Evolutionary conservation across 179 eudicot genomes (phyloP).

Genomic region (Silene noctiflora): DNA sequence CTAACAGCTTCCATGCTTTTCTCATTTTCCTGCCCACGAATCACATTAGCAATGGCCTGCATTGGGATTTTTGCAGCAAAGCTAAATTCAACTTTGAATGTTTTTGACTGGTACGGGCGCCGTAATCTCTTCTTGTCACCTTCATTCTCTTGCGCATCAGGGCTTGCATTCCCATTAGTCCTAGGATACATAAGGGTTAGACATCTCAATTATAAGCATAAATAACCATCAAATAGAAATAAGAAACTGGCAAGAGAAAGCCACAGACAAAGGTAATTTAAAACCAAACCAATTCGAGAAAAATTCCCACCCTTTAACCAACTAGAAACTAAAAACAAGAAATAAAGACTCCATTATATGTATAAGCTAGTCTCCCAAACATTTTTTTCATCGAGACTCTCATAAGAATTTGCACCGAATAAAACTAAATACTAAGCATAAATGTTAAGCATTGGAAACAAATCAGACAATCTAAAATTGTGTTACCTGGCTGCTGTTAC

Average conservation of each 20-base stretch:
- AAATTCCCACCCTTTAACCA: not conserved
- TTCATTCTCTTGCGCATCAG: slow-evolving; percentile 55
- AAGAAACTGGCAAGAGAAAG: not conserved
- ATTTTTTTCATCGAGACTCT: too few species aligned
- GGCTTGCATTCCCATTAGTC: slow-evolving; percentile 60
- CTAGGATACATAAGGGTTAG: slow-evolving; percentile 23
- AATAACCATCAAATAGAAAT: not conserved
- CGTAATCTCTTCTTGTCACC: slow-evolving; percentile 57
- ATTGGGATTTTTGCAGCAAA: slow-evolving; percentile 97
- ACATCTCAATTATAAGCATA: slow-evolving; percentile 1
- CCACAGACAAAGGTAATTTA: not conserved
- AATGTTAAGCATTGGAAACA: not conserved
- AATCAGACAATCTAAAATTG: not conserved
- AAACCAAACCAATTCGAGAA: not conserved
- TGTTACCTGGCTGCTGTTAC: slow-evolving; percentile 60
- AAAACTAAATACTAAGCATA: not conserved
- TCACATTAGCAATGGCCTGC: slow-evolving; percentile 80
- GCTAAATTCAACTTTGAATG: slow-evolving; percentile 78
- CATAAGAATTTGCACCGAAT: not conserved
- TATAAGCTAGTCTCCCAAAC: too few species aligned
- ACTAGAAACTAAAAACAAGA: too few species aligned
- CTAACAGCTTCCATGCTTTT: slow-evolving; percentile 80
- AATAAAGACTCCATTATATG: too few species aligned
- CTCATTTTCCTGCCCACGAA: slow-evolving; percentile 85
- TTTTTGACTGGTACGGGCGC: slow-evolving; percentile 70